phyloP scores from a whole-genome alignment of 257 asterid genomes.

The Petunia axillaris region DNA sequence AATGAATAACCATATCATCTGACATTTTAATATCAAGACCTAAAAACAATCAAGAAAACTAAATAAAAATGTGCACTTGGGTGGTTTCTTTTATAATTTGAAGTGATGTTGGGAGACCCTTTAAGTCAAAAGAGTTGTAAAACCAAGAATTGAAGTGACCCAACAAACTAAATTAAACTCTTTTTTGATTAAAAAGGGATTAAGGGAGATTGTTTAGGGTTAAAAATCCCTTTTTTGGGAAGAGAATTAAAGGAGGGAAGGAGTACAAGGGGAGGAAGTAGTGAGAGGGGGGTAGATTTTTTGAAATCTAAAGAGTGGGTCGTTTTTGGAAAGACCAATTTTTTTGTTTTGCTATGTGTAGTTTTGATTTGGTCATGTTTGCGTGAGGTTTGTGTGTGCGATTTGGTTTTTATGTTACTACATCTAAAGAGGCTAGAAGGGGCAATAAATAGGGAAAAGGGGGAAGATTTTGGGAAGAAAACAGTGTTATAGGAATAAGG shows the following conservation, averaged over 20 bases:
- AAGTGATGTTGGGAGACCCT: constrained; percentile 28
- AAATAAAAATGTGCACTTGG: constrained; percentile 13
- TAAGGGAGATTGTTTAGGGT: constrained; percentile 14
- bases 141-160: constrained; percentile 18
- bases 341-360: neutral
- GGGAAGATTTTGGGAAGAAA: no score
- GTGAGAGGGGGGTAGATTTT: constrained; percentile 13
- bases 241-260: constrained; percentile 10
- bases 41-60: neutral
- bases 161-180: constrained; percentile 38
- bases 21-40: constrained; percentile 53
- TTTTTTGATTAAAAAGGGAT: neutral
- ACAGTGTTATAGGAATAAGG: no score
- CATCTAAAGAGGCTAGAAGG: no score
- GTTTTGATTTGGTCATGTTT: neutral
- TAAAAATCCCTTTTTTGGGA: neutral
- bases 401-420: no score
- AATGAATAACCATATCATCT: constrained; percentile 73
- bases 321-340: neutral
- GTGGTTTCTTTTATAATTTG: neutral
- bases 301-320: constrained; percentile 35
- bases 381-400: no score
- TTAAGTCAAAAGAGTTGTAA: constrained; percentile 19
- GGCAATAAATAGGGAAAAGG: no score
- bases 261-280: neutral